A percentile compares a stretch with the other conserved stretches of the same genome.
phyloP scores from a whole-genome alignment of 2,329 filamentous ascomycete species.

The Fusarium drepaniforme region DNA sequence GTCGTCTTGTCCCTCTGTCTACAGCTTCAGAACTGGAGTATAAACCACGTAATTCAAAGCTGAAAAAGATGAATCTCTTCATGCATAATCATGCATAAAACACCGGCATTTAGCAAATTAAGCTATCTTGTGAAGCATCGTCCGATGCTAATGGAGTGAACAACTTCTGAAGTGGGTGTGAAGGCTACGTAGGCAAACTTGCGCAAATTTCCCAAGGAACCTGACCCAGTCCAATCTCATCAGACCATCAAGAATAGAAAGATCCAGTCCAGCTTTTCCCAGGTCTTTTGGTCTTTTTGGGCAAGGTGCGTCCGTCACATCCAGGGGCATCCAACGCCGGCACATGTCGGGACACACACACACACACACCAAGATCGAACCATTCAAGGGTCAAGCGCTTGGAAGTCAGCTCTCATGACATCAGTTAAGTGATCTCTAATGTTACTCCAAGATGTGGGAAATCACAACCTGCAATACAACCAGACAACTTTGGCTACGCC shows the following conservation, averaged over 20 bases:
- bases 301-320: constrained; percentile 2
- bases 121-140: background rate
- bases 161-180: background rate
- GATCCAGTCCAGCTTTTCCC: background rate
- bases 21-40: background rate
- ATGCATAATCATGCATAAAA: constrained; percentile 2
- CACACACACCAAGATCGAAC: constrained; percentile 1
- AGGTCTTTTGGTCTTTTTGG: constrained; percentile 1
- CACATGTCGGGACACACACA: constrained; percentile 6
- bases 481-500: constrained; percentile 25
- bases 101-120: background rate
- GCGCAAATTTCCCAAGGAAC: background rate
- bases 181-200: background rate
- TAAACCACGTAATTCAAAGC: background rate
- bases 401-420: background rate
- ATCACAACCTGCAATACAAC: constrained; percentile 27
- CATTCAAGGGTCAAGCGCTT: background rate
- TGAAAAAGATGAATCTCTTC: background rate
- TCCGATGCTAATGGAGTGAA: background rate
- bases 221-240: background rate
- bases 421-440: background rate
- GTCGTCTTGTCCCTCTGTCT: background rate
- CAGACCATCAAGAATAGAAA: background rate
- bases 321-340: constrained; percentile 19
- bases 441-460: constrained; percentile 7